Conservation (phyloP, 2,329 filamentous ascomycete genomes). For the Metarhizium robertsii region DNA sequence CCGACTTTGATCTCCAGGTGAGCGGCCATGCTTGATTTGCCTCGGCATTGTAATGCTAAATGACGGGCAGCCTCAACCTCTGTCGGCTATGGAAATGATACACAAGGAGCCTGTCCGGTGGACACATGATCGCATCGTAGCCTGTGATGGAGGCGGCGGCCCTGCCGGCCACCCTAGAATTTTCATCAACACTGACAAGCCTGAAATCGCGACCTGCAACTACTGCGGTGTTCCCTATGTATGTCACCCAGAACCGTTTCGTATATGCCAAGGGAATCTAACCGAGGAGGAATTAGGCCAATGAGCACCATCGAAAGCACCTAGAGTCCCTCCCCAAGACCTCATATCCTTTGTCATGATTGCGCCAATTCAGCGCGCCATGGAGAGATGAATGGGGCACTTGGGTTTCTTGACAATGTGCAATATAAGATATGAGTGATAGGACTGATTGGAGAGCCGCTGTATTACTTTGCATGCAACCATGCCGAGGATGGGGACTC, state of each 20-base stretch:
- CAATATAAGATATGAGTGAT: not conserved
- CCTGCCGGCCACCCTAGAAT: slow-evolving; percentile 83
- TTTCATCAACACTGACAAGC: slow-evolving; percentile 98
- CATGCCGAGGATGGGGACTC: not conserved
- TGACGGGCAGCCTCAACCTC: slow-evolving; percentile 64
- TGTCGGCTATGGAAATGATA: slow-evolving; percentile 88
- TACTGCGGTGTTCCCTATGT: slow-evolving; percentile 95
- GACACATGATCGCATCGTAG: slow-evolving; percentile 72
- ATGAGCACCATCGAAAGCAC: slow-evolving; percentile 78
- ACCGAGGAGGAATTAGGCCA: slow-evolving; percentile 48
- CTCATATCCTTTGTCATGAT: slow-evolving; percentile 65
- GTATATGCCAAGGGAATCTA: not conserved
- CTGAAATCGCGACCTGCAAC: slow-evolving; percentile 79
- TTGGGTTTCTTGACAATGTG: not conserved
- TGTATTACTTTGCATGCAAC: not conserved
- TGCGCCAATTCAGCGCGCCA: not conserved
- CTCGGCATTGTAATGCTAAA: slow-evolving; percentile 10
- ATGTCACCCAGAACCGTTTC: slow-evolving; percentile 28
- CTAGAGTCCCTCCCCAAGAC: slow-evolving; percentile 74
- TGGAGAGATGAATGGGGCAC: not conserved
- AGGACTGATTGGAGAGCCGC: not conserved
- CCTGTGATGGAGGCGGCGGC: slow-evolving; percentile 88
- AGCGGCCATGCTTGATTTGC: slow-evolving; percentile 16
- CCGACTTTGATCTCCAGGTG: slow-evolving; percentile 87
- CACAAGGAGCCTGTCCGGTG: slow-evolving; percentile 93